Conservation (phyloP, 2,329 filamentous ascomycete genomes). For the Trichoderma sp. region DNA sequence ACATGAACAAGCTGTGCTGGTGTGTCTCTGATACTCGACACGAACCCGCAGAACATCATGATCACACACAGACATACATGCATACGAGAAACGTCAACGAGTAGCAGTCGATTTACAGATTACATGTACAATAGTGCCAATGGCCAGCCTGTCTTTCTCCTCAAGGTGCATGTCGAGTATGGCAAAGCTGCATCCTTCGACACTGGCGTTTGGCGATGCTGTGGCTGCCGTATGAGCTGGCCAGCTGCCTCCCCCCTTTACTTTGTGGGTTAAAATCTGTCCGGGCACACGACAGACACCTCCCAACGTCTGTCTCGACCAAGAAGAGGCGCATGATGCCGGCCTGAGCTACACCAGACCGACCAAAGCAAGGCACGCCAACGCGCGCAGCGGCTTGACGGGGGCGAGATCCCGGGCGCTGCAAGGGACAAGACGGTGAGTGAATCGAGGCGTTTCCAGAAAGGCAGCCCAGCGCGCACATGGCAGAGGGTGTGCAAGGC, state of each 20-base stretch:
- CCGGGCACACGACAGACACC: conserved; percentile 15
- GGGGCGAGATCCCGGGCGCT: conserved; percentile 10
- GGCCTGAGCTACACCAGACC: neutral
- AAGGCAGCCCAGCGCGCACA: conserved; percentile 7
- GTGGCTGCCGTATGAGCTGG: conserved; percentile 15
- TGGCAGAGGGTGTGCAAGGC: conserved; percentile 2
- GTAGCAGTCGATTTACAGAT: neutral
- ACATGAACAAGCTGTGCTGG: neutral
- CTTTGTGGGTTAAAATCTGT: neutral
- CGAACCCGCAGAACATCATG: neutral
- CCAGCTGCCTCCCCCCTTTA: neutral
- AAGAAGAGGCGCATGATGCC: conserved; percentile 1
- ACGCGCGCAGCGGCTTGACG: conserved; percentile 5
- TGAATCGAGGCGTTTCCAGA: conserved; percentile 14
- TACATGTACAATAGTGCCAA: neutral
- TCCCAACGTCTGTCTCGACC: conserved; percentile 4
- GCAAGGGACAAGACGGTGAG: conserved; percentile 14
- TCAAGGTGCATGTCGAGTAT: conserved; percentile 5
- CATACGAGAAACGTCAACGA: neutral
- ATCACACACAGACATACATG: neutral
- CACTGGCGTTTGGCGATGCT: conserved; percentile 13
- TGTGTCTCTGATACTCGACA: neutral
- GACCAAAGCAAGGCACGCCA: conserved; percentile 15
- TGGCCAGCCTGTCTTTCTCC: neutral
- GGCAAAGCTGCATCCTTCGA: conserved; percentile 1